These are phyloP conservation scores for Nakaseomyces bracarensis DNA, from an alignment of 1,139 yeast species.

Conservation along the genomic window DNA sequence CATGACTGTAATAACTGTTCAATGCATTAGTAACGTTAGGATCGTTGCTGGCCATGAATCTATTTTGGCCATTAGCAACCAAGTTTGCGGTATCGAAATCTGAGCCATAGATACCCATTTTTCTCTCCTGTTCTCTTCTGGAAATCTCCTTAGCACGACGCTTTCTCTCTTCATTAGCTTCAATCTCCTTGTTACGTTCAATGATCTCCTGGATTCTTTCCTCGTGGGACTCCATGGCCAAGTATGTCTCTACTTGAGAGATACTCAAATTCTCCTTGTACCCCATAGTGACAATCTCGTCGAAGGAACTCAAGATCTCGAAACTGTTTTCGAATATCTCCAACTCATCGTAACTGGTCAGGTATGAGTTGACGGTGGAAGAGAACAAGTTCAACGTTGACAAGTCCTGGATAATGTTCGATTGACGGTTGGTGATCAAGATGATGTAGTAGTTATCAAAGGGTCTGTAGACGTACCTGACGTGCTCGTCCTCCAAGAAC, in stretches of 20 bases:
- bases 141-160: slow-evolving; percentile 93
- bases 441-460: slow-evolving; percentile 90
- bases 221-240: slow-evolving; percentile 97
- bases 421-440: slow-evolving; percentile 80
- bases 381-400: slow-evolving; percentile 84
- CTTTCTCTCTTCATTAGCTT: slow-evolving; percentile 95
- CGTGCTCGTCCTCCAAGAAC: slow-evolving; percentile 86
- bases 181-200: slow-evolving; percentile 92
- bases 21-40: slow-evolving; percentile 31
- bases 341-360: slow-evolving; percentile 69
- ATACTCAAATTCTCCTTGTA: slow-evolving; percentile 80
- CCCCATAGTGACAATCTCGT: slow-evolving; percentile 85
- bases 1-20: slow-evolving; percentile 33
- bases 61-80: slow-evolving; percentile 16
- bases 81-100: slow-evolving; percentile 11
- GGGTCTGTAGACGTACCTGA: slow-evolving; percentile 92
- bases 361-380: slow-evolving; percentile 67
- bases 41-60: slow-evolving; percentile 25
- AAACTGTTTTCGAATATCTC: slow-evolving; percentile 81
- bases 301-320: slow-evolving; percentile 85
- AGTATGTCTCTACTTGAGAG: slow-evolving; percentile 77
- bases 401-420: slow-evolving; percentile 90
- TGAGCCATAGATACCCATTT: slow-evolving; percentile 30
- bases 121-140: slow-evolving; percentile 70
- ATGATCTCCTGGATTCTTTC: slow-evolving; percentile 97